Conservation (phyloP, 2,329 filamentous ascomycete species). For the Metarhizium rileyi region DNA sequence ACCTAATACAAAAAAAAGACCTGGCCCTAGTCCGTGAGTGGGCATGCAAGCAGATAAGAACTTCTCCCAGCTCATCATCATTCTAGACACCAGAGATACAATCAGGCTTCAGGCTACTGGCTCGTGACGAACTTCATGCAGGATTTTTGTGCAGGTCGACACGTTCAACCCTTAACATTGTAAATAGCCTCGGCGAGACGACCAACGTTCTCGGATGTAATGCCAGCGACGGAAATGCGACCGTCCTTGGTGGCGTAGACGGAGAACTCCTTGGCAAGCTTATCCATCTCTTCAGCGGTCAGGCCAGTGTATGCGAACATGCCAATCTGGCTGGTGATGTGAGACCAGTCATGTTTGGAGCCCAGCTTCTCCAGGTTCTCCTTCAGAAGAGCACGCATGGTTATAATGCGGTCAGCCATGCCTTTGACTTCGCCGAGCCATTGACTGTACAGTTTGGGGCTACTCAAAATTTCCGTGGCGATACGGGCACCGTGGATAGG, state of each 20-base stretch:
- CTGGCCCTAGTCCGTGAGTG: background rate
- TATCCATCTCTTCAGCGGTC: slow-evolving; percentile 82
- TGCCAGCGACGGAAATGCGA: slow-evolving; percentile 76
- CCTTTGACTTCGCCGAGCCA: slow-evolving; percentile 96
- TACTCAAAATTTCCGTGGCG: slow-evolving; percentile 84
- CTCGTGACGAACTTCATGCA: background rate
- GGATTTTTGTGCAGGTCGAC: background rate
- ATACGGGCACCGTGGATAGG: slow-evolving; percentile 94
- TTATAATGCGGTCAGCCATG: slow-evolving; percentile 99
- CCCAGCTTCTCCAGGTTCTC: slow-evolving; percentile 90
- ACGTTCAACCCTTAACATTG: slow-evolving; percentile 61
- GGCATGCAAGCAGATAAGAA: background rate
- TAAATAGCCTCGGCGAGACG: slow-evolving; percentile 76
- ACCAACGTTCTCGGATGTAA: slow-evolving; percentile 69
- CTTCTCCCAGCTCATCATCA: background rate
- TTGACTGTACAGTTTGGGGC: slow-evolving; percentile 74
- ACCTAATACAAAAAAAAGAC: background rate
- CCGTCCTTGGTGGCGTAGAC: slow-evolving; percentile 96
- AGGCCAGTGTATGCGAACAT: slow-evolving; percentile 99
- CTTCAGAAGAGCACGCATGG: slow-evolving; percentile 91
- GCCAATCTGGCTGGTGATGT: slow-evolving; percentile 97
- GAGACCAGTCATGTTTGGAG: slow-evolving; percentile 95
- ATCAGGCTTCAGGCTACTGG: background rate
- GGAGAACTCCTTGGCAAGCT: slow-evolving; percentile 86
- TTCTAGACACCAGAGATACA: background rate